Evolutionary conservation across 2,329 filamentous ascomycete species (phyloP).

Genomic region (Aspergillus udagawae): DNA sequence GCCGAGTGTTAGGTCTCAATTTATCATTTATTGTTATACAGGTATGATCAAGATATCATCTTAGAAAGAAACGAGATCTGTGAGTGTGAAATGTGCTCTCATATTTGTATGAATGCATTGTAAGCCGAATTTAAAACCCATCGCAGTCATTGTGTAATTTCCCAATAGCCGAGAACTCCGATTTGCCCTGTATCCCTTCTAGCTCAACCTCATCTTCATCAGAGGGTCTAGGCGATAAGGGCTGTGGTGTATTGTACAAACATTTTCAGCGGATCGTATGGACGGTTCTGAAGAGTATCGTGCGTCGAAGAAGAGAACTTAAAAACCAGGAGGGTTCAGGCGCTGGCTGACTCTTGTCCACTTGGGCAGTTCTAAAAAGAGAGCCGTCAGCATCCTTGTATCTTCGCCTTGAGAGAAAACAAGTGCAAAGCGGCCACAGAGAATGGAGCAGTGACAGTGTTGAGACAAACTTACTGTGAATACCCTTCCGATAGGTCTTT

Average conservation of each 20-base stretch:
- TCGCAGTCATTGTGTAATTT: slow-evolving; percentile 18
- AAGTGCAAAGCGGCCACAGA: not conserved
- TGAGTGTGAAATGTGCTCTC: slow-evolving; percentile 18
- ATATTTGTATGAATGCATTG: slow-evolving; percentile 23
- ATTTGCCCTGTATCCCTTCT: slow-evolving; percentile 22
- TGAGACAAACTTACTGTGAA: slow-evolving; percentile 67
- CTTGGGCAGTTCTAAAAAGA: slow-evolving; percentile 68
- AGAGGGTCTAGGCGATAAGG: slow-evolving; percentile 2
- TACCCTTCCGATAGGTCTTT: slow-evolving; percentile 92
- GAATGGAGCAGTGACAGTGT: not conserved
- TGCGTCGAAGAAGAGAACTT: slow-evolving; percentile 28
- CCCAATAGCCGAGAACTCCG: slow-evolving; percentile 33
- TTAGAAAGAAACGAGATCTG: slow-evolving; percentile 5
- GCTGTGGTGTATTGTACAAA: slow-evolving; percentile 29
- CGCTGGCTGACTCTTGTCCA: slow-evolving; percentile 95
- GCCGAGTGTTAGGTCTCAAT: not conserved
- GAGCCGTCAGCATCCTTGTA: not conserved
- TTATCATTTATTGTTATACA: slow-evolving; percentile 8
- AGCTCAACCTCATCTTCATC: slow-evolving; percentile 8
- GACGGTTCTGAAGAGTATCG: slow-evolving; percentile 4
- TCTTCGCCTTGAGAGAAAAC: not conserved
- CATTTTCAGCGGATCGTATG: slow-evolving; percentile 5
- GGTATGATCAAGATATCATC: slow-evolving; percentile 1
- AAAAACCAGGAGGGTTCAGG: slow-evolving; percentile 92
- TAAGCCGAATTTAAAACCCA: slow-evolving; percentile 14